Percentiles rank a stretch among this genome's conserved stretches.
phyloP scores from a whole-genome alignment of 768 basidiomycete genomes.

The Cubamyces lactineus region DNA sequence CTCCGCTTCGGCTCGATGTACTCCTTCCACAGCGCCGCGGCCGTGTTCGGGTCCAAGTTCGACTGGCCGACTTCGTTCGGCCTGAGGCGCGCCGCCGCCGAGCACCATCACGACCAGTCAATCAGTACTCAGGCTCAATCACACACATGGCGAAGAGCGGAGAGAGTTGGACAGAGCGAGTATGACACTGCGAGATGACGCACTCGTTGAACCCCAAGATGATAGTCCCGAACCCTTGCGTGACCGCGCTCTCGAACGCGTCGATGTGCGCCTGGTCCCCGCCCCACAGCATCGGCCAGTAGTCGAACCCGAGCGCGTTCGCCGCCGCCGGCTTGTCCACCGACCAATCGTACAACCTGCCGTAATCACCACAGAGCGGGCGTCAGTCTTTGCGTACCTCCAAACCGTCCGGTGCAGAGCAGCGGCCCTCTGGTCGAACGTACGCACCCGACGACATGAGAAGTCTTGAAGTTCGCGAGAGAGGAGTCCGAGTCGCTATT shows the following conservation, averaged over 20 bases:
- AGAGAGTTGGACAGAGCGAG: background rate
- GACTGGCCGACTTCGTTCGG: conserved; percentile 68
- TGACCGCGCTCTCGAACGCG: conserved; percentile 51
- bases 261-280: conserved; percentile 42
- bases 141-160: too few species aligned
- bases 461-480: conserved; percentile 54
- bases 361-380: too few species aligned
- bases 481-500: conserved; percentile 48
- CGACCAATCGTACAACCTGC: conserved; percentile 71
- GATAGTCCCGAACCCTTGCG: conserved; percentile 51
- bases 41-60: conserved; percentile 55
- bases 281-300: conserved; percentile 77
- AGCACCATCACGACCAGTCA: too few species aligned
- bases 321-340: conserved; percentile 48
- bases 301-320: conserved; percentile 51
- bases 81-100: conserved; percentile 52
- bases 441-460: conserved; percentile 47
- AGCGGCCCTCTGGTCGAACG: too few species aligned
- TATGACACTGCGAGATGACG: conserved; percentile 25
- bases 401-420: too few species aligned
- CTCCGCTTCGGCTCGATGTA: conserved; percentile 60
- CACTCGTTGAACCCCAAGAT: conserved; percentile 79
- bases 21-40: conserved; percentile 58
- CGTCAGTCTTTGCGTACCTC: too few species aligned
- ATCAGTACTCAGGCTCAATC: too few species aligned